A percentile compares a stretch with the other conserved stretches of the same genome.
Conservation (phyloP, 176 grass and related monocot species). For the Oryza punctata region DNA sequence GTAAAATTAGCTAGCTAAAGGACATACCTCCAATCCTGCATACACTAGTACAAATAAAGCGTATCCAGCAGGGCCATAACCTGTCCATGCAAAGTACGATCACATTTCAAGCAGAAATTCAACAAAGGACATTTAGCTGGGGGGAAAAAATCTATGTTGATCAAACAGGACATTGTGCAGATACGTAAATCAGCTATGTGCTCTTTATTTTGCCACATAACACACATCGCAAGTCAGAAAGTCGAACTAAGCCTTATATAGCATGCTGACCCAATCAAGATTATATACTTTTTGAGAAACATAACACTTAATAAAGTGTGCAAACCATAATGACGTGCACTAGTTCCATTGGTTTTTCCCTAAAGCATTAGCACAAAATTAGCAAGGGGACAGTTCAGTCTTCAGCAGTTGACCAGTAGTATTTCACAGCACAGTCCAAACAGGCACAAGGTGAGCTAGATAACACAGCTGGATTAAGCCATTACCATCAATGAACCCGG, state of each 20-base stretch:
- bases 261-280: not conserved
- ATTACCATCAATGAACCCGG: conserved; percentile 88
- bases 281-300: conserved; percentile 2
- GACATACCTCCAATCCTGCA: conserved; percentile 85
- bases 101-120: conserved; percentile 8
- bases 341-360: not conserved
- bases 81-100: conserved; percentile 46
- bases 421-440: not conserved
- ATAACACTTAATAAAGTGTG: not conserved
- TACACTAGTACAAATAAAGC: conserved; percentile 91
- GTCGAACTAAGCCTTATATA: not conserved
- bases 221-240: not conserved
- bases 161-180: conserved; percentile 14
- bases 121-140: not conserved
- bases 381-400: not conserved
- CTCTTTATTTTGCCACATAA: not conserved
- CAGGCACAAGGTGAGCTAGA: not conserved
- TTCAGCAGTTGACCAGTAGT: not conserved
- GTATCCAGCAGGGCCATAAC: conserved; percentile 94
- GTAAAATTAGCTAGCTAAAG: not conserved
- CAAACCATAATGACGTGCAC: not conserved
- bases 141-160: not conserved
- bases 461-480: conserved; percentile 2
- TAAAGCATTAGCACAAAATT: not conserved
- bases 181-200: not conserved